These are phyloP conservation scores for Ensete ventricosum DNA, from an alignment of 176 grass and related monocot species.

Conservation along the genomic window DNA sequence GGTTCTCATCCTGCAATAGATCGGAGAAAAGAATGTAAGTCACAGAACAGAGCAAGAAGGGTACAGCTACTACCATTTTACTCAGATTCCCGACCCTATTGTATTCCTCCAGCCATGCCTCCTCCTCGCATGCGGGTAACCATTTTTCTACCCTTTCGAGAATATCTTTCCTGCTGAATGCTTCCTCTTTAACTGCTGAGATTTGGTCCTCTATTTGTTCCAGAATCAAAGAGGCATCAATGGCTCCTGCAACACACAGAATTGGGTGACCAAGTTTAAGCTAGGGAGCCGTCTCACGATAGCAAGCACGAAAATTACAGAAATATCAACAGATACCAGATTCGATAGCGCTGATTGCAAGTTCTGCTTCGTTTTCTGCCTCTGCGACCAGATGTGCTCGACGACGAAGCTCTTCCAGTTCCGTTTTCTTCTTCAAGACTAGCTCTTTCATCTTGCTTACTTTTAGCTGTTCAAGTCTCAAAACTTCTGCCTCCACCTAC, in stretches of 20 bases:
- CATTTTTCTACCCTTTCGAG: conserved; percentile 70
- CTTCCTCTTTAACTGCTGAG: conserved; percentile 56
- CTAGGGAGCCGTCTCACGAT: not conserved
- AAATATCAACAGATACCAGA: conserved; percentile 26
- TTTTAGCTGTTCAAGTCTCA: conserved; percentile 61
- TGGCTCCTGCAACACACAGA: conserved; percentile 41
- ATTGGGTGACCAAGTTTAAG: not conserved
- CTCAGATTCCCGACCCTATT: conserved; percentile 53
- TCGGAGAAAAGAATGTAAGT: conserved; percentile 3
- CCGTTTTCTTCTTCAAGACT: conserved; percentile 67
- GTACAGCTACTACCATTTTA: not conserved
- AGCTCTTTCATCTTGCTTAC: conserved; percentile 65
- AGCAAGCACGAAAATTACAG: not conserved
- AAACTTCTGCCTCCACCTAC: conserved; percentile 61
- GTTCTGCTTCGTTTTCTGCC: conserved; percentile 27
- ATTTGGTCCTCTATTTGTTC: conserved; percentile 57
- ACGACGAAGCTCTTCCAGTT: conserved; percentile 51
- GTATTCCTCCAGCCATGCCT: conserved; percentile 90
- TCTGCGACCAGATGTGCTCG: conserved; percentile 42
- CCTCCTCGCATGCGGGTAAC: conserved; percentile 61
- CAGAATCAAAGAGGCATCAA: conserved; percentile 54
- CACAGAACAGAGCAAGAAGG: not conserved
- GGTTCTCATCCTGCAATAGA: conserved; percentile 52
- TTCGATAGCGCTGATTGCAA: conserved; percentile 52
- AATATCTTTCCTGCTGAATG: conserved; percentile 68